Base-by-base conservation (phyloP, 1,284 basidiomycete species). In the Fomitopsis schrenkii region DNA sequence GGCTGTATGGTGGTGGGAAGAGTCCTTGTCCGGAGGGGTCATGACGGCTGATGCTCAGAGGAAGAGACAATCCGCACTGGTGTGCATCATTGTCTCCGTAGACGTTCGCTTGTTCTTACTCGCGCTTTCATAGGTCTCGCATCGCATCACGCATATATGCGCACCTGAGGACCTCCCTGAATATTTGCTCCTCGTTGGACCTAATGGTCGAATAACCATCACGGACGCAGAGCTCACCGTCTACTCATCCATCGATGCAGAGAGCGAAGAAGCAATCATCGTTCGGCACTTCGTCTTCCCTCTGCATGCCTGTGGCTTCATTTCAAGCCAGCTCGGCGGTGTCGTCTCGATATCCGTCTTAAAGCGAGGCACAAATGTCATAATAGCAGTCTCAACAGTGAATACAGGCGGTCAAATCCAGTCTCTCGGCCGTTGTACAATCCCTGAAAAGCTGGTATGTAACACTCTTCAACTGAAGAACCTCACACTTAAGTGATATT, bases 1-100 rank as follows among this genome's bases (percentile, higher is more conserved):
- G 57, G 83, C 80, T 0, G 72, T 91, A 57, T 88, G 85, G 81
- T 75, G 79, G 61, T 89, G 90, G 86, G 80, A 76, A 63, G 83
- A 88, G 66, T 76, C 77, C 60, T 64, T 83, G n/a, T 77, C 80
- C 3, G 77, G 79, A 15, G 70, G 68, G 9, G 66, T 64, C 26
- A 65, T 67, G 60, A 55, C 68, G 12, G 62, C 63, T 5, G 65
- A 66, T 22, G 72, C 79, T 30, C 72, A 73, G 45, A 73, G 69
- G 60, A 76, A 73, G 57, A 78, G 76, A 65, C 81, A 77, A 58
- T 71, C 74, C 33, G 71, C 75, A 57, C 68, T 79, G 64, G 86
- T 88, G 71, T 65, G 85, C 77, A 15, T 50, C 54, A 36, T 38
- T 41, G 62, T 59, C 52, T 59, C 48, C 2, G 26, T 50, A 50